Conservation (phyloP, 1,284 basidiomycete genomes). For the Ganoderma lingzhi region DNA sequence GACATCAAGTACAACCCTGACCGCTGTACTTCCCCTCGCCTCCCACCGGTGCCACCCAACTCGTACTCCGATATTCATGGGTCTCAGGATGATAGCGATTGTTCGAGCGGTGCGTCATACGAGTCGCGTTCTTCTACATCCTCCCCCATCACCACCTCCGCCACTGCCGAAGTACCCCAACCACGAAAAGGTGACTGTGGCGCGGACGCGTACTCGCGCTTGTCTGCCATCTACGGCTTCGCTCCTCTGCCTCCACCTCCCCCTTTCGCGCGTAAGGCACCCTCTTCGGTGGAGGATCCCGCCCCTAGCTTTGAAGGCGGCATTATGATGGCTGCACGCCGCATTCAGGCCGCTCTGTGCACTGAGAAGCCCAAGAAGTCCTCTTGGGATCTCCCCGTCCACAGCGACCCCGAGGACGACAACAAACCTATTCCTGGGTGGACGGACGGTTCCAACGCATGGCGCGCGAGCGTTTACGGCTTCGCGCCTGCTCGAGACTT, state of each 20-base stretch:
- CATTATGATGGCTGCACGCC: conserved; percentile 72
- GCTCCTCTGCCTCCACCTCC: conserved; percentile 61
- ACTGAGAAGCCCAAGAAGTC: conserved; percentile 46
- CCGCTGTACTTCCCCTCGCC: conserved; percentile 47
- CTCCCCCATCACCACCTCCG: conserved; percentile 39
- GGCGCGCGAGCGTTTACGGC: conserved; percentile 67
- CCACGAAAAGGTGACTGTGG: conserved; percentile 42
- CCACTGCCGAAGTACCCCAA: conserved; percentile 39
- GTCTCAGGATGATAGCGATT: conserved; percentile 49
- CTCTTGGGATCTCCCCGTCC: conserved; percentile 32
- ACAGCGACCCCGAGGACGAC: conserved; percentile 32
- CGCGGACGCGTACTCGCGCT: conserved; percentile 51
- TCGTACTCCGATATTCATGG: conserved; percentile 44
- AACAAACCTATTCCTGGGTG: conserved; percentile 65
- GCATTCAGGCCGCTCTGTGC: conserved; percentile 59
- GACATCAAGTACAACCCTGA: conserved; percentile 57
- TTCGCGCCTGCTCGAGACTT: conserved; percentile 46
- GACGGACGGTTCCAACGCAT: conserved; percentile 71
- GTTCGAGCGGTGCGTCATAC: conserved; percentile 46
- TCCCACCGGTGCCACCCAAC: conserved; percentile 50
- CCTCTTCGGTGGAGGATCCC: conserved; percentile 39
- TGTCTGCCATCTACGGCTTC: conserved; percentile 63
- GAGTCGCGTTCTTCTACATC: conserved; percentile 46
- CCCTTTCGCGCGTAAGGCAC: conserved; percentile 45
- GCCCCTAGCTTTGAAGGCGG: conserved; percentile 55